A percentile compares a stretch with the other conserved stretches of the same genome.
Conservation (phyloP, 163 green algal species). For the Chloromonas sp. region DNA sequence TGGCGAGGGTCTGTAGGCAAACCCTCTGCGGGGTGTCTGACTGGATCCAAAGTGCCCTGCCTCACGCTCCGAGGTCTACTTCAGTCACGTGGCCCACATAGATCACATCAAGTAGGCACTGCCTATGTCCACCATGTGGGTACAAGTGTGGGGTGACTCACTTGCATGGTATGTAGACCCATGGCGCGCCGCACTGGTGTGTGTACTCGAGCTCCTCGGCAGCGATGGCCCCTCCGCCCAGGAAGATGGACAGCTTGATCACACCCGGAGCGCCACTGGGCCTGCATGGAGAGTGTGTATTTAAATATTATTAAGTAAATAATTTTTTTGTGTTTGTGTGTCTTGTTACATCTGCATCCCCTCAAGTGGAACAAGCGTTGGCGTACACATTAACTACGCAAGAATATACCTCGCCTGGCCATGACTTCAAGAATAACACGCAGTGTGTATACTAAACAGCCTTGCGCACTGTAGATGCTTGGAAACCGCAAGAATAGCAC, state of each 20-base stretch:
- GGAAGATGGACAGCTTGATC: not conserved
- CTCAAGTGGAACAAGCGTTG: too few relatives aligned
- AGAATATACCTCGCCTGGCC: too few relatives aligned
- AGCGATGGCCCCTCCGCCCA: not conserved
- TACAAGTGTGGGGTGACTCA: too few relatives aligned
- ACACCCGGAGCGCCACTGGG: not conserved
- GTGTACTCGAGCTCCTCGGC: too few relatives aligned
- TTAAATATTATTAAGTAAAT: not conserved
- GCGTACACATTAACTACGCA: too few relatives aligned
- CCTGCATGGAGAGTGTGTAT: not conserved
- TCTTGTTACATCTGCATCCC: not conserved
- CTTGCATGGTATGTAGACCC: too few relatives aligned
- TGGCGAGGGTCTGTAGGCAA: not conserved
- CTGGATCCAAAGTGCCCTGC: not conserved
- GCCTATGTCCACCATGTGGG: too few relatives aligned
- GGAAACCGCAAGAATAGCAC: not conserved
- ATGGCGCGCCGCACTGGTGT: too few relatives aligned
- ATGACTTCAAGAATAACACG: too few relatives aligned
- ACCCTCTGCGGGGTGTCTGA: not conserved
- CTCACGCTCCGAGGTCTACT: not conserved
- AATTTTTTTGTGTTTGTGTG: not conserved
- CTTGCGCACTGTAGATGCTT: not conserved
- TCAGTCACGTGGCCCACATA: not conserved
- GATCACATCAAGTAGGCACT: too few relatives aligned
- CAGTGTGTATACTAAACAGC: too few relatives aligned